Evolutionary conservation across 805 yeast species (phyloP).

Genomic region (Wickerhamiella kurtzmanii): DNA sequence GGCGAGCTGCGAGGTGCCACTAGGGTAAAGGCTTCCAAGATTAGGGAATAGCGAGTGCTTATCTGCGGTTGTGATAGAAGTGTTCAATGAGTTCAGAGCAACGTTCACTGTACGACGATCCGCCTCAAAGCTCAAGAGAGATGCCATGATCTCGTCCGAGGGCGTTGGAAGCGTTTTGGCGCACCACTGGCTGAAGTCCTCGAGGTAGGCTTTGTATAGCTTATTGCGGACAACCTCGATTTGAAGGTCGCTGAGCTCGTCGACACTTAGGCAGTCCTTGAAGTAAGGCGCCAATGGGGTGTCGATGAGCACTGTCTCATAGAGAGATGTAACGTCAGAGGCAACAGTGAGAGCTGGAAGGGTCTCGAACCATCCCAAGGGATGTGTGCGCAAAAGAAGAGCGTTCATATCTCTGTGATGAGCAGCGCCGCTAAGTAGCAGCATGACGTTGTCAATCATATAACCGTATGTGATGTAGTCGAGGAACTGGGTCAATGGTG

Average conservation of each 20-base stretch:
- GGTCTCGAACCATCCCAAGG: slow-evolving; percentile 97
- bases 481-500: slow-evolving; percentile 67
- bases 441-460: slow-evolving; percentile 94
- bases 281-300: slow-evolving; percentile 97
- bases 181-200: slow-evolving; percentile 66
- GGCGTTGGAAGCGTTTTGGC: slow-evolving; percentile 50
- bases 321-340: slow-evolving; percentile 85
- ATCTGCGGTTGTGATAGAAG: slow-evolving; percentile 65
- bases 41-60: slow-evolving; percentile 61
- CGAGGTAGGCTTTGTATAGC: slow-evolving; percentile 82
- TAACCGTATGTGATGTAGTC: slow-evolving; percentile 91
- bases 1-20: slow-evolving; percentile 51
- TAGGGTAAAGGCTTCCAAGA: slow-evolving; percentile 69
- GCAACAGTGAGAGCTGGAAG: slow-evolving; percentile 91
- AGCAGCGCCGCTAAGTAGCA: slow-evolving; percentile 92
- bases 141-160: slow-evolving; percentile 65
- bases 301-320: slow-evolving; percentile 83
- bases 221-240: slow-evolving; percentile 89
- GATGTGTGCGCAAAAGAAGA: slow-evolving; percentile 82
- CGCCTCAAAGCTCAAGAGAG: slow-evolving; percentile 76
- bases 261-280: slow-evolving; percentile 63
- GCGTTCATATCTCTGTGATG: slow-evolving; percentile 89
- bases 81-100: slow-evolving; percentile 73
- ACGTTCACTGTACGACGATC: slow-evolving; percentile 91
- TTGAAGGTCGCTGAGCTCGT: slow-evolving; percentile 87